Percentiles rank a stretch among this genome's conserved stretches.
Evolutionary conservation across 2,329 filamentous ascomycete genomes (phyloP).

Genomic region (Thermothelomyces thermophilus): DNA sequence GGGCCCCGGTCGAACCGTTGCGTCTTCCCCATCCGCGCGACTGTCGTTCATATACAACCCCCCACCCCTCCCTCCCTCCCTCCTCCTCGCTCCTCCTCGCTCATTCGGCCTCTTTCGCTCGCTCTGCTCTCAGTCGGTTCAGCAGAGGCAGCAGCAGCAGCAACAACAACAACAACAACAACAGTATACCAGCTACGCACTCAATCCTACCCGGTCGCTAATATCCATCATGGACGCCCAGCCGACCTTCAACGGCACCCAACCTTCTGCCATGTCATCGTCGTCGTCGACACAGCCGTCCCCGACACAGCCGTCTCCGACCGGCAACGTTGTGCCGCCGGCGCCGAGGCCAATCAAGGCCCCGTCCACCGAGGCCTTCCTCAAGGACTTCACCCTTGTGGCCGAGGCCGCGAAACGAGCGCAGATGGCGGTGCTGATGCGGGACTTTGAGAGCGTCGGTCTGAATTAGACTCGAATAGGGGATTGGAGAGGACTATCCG

Average conservation of each 20-base stretch:
- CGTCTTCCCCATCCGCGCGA: no score
- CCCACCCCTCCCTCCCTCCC: no score
- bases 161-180: no score
- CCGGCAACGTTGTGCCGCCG: constrained; percentile 26
- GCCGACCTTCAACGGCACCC: constrained; percentile 25
- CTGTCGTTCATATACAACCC: no score
- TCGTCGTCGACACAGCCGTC: constrained; percentile 23
- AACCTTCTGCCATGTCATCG: constrained; percentile 26
- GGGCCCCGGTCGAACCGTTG: no score
- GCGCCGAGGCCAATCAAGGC: constrained; percentile 29
- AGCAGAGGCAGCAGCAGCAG: background rate
- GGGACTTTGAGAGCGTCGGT: constrained; percentile 72
- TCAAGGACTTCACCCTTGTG: constrained; percentile 76
- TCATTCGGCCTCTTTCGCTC: no score
- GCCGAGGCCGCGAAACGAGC: constrained; percentile 91
- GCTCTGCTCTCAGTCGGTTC: background rate
- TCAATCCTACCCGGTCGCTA: background rate
- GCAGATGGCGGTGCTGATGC: constrained; percentile 80
- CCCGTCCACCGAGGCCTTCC: constrained; percentile 50
- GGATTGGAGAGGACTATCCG: no score
- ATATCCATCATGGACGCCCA: constrained; percentile 31
- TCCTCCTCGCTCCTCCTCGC: no score
- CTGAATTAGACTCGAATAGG: constrained; percentile 37
- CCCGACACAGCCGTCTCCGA: constrained; percentile 24
- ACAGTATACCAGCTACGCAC: no score